phyloP scores from a whole-genome alignment of 2,329 filamentous ascomycete species.

The Ophiostoma angusticollis region DNA sequence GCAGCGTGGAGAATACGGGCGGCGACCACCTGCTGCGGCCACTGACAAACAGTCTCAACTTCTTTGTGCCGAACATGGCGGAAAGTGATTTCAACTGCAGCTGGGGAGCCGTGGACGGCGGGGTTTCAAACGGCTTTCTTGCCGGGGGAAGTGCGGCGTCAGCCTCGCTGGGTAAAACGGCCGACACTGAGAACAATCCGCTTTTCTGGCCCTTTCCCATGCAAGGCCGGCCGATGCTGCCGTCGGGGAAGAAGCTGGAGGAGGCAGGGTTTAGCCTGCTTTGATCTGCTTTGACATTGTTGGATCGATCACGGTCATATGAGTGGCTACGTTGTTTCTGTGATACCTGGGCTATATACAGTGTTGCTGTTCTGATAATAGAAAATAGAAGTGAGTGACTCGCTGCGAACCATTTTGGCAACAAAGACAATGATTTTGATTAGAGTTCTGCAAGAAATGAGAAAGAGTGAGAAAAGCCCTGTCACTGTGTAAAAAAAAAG shows the following conservation, averaged over 20 bases:
- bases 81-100: slow-evolving; percentile 35
- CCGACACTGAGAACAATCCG: slow-evolving; percentile 35
- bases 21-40: slow-evolving; percentile 25
- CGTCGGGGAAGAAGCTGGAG: slow-evolving; percentile 32
- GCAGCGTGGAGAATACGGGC: neutral
- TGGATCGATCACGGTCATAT: too few species aligned
- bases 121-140: slow-evolving; percentile 1
- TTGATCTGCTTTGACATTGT: too few species aligned
- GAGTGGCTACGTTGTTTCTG: too few species aligned
- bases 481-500: too few species aligned
- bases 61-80: slow-evolving; percentile 39
- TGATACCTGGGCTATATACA: too few species aligned
- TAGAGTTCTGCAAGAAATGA: neutral
- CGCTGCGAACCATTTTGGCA: too few species aligned
- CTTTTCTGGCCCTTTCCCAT: slow-evolving; percentile 50
- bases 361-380: too few species aligned
- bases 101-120: slow-evolving; percentile 25
- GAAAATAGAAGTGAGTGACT: too few species aligned
- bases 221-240: slow-evolving; percentile 43
- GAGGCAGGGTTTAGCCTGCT: slow-evolving; percentile 39
- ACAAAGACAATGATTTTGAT: neutral
- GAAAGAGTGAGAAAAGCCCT: too few species aligned
- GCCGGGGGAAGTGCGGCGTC: slow-evolving; percentile 1
- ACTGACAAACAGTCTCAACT: slow-evolving; percentile 40
- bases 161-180: slow-evolving; percentile 13